Base-by-base conservation (phyloP, 768 basidiomycete genomes). In the Xerocomus spinulosus region DNA sequence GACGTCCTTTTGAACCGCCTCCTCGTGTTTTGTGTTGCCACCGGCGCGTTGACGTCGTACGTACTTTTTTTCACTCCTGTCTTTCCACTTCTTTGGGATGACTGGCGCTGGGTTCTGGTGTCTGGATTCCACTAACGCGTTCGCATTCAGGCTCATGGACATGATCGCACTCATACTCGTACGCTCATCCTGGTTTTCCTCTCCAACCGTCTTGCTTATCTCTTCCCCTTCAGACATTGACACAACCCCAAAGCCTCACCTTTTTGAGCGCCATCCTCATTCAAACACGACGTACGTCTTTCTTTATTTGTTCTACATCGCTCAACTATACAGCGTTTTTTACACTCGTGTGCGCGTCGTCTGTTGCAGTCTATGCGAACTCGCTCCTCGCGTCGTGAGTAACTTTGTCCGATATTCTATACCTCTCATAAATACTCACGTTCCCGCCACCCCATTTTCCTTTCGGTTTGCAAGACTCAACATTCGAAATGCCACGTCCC, bases 351-450 rank as follows among this genome's bases (percentile, higher is more conserved):
- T n/a, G 15, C 9, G 13, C 18, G 40, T 6, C 15, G 10, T 41
- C 26, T 9, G 18, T n/a, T 5, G 20, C 12, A 64, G 63, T 64
- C 9, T 64, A 64, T 9, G 61, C 63, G 37, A 64, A 64, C 44
- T 66, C 63, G 25, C 55, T 64, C 33, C 53, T 64, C 23, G 50
- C 59, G 44, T 64, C 61, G 63, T 65, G 18, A 38, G 57, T 51
- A n/a, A 20, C 32, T 2, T 13, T 30, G 17, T 30, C 34, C 17
- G 2, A 17, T 35, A n/a, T 9, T 17, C 13, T 4, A 28, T 41
- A 3, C 8, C 6, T 14, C 3, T 3, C n/a, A 28, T 5, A 15
- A 4, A 15, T 12, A 28, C 32, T 9, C 36, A 17, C 12, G 15
- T 9, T 32, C 24, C 33, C 29, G 3, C 33, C 13, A 9, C 5